These are phyloP conservation scores for Cadophora malorum DNA, from an alignment of 2,329 filamentous ascomycete genomes.

Conservation along the genomic window DNA sequence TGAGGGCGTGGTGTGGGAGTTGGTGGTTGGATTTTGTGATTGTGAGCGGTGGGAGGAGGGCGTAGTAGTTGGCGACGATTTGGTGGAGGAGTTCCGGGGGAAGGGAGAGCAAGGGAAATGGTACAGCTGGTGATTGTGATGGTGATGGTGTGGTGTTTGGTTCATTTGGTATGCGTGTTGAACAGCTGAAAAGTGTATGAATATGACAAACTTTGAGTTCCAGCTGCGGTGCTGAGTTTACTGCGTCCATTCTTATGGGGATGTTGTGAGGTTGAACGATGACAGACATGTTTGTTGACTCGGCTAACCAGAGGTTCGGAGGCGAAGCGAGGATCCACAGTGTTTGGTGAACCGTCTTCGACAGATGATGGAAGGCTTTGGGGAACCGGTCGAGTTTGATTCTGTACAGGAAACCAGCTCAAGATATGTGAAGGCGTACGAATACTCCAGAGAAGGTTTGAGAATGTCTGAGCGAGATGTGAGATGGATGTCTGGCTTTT, in stretches of 20 bases:
- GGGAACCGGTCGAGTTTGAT: too few species aligned
- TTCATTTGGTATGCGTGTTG: neutral
- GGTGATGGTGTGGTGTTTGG: neutral
- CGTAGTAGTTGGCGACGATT: neutral
- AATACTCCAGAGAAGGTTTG: neutral
- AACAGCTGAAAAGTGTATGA: neutral
- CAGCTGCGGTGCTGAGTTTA: neutral
- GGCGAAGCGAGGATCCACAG: neutral
- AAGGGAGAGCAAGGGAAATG: neutral
- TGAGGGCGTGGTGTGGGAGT: conserved; percentile 8
- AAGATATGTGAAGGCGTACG: neutral
- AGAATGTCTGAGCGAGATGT: conserved; percentile 1
- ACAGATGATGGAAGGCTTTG: too few species aligned
- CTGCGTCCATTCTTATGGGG: neutral
- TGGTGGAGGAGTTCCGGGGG: conserved; percentile 10
- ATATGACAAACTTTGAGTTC: neutral
- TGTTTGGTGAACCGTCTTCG: too few species aligned
- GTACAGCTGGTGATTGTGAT: neutral
- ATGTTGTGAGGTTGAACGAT: neutral
- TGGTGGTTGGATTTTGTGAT: neutral
- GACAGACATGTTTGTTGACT: neutral
- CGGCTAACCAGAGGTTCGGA: neutral
- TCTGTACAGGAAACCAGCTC: too few species aligned
- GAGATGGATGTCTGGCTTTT: conserved; percentile 4
- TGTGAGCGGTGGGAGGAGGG: conserved; percentile 7